A percentile compares a stretch with the other conserved stretches of the same genome.
phyloP scores from a whole-genome alignment of 164 flowering plant species.

The grape (Vitis vinifera) region DNA sequence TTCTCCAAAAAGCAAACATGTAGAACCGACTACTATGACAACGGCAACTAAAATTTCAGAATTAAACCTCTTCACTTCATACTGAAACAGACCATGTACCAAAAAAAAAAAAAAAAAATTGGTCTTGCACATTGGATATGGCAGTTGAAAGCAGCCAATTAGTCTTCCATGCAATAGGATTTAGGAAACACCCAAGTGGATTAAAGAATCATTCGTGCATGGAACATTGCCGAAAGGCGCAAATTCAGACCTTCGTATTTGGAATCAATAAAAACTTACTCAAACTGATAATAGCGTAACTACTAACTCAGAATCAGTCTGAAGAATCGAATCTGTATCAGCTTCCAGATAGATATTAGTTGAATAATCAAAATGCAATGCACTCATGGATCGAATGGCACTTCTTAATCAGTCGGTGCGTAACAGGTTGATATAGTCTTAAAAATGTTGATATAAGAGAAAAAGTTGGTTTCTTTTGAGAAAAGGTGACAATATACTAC shows the following conservation, averaged over 20 bases:
- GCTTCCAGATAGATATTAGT: background rate
- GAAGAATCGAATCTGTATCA: background rate
- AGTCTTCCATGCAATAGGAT: background rate
- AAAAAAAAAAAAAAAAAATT: too few relatives aligned
- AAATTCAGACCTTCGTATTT: background rate
- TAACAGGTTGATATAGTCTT: conserved; percentile 1
- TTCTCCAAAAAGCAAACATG: too few relatives aligned
- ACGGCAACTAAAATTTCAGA: too few relatives aligned
- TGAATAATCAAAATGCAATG: conserved; percentile 2
- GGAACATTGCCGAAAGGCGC: background rate
- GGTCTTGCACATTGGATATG: too few relatives aligned
- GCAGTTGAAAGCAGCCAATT: too few relatives aligned
- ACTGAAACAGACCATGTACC: too few relatives aligned
- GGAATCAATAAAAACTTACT: background rate
- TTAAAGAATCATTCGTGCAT: background rate
- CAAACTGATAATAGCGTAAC: too few relatives aligned
- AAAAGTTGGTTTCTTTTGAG: too few relatives aligned
- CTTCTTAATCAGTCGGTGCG: conserved; percentile 26
- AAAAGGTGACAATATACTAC: background rate
- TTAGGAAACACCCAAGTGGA: background rate
- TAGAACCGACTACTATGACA: too few relatives aligned
- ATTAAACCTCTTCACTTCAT: too few relatives aligned
- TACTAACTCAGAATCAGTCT: background rate
- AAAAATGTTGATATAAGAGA: too few relatives aligned
- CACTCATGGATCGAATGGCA: background rate